These are phyloP conservation scores for Leishmania arabica DNA, from an alignment of 208 protist genomes.

Conservation along the genomic window DNA sequence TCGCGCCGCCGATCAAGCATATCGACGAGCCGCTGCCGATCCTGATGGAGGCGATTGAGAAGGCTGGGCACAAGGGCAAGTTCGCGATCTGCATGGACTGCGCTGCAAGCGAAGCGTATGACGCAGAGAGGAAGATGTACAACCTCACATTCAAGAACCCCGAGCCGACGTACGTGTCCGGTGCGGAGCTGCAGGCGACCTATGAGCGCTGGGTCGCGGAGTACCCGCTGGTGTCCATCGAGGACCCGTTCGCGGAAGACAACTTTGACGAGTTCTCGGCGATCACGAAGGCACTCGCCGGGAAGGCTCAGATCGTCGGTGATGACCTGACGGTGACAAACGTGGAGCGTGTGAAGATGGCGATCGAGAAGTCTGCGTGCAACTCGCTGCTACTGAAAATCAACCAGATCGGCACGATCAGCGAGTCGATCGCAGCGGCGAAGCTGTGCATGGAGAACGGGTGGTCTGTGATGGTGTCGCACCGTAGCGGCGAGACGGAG, in stretches of 20 bases:
- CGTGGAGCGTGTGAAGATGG: slow-evolving; percentile 95
- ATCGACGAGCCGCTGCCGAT: slow-evolving; percentile 97
- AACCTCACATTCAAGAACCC: slow-evolving; percentile 98
- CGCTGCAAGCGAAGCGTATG: slow-evolving; percentile 98
- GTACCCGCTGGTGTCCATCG: slow-evolving; percentile 98
- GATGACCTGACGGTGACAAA: slow-evolving; percentile 99
- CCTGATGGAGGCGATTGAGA: slow-evolving; percentile 96
- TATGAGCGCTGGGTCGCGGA: slow-evolving; percentile 92
- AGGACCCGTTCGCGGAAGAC: slow-evolving; percentile 99
- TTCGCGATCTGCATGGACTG: slow-evolving; percentile 99
- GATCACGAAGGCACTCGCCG: slow-evolving; percentile 74
- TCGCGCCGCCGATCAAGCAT: slow-evolving; percentile 95
- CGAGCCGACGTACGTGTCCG: slow-evolving; percentile 72
- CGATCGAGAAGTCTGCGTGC: slow-evolving; percentile 90
- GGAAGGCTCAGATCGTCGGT: slow-evolving; percentile 96
- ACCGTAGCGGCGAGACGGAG: slow-evolving; percentile 98
- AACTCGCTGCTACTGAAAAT: slow-evolving; percentile 99
- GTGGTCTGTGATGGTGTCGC: slow-evolving; percentile 92
- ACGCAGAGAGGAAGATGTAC: slow-evolving; percentile 92
- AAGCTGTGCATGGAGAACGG: slow-evolving; percentile 82
- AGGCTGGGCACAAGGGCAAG: slow-evolving; percentile 94
- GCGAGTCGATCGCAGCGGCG: slow-evolving; percentile 97
- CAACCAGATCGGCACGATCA: slow-evolving; percentile 99
- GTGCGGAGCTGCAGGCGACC: slow-evolving; percentile 86
- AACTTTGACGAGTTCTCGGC: slow-evolving; percentile 94